Base-by-base conservation (phyloP, 2,329 filamentous ascomycete genomes). In the Aureobasidium sp. region DNA sequence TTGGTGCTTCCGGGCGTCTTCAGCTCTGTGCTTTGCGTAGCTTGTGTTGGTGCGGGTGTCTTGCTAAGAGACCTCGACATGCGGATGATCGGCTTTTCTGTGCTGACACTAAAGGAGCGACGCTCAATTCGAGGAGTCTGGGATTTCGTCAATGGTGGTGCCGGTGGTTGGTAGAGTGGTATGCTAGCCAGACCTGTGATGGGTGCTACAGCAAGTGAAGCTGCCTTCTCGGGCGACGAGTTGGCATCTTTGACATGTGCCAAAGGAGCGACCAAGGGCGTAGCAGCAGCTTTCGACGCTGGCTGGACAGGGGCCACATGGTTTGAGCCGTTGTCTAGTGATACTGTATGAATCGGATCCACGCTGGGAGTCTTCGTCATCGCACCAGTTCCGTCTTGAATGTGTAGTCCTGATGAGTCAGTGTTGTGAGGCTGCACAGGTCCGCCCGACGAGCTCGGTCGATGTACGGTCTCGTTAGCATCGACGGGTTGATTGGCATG, bases 1-100 rank as follows among this genome's bases (percentile, higher is more conserved):
- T 65, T 67, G 21, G 64, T 58, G 50, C 65, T 67, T 37, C 62
- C 19, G 42, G 66, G 42, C 8, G 51, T 61, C 21, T 35, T 38
- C 19, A 46, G 57, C 40, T 58, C 55, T n/a, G 35, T 49, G 6
- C 35, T 27, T 38, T 31, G 45, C 23, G 33, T 29, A 31, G 25
- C 25, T n/a, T 23, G 29, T n/a, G 33, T 31, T 25, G 47, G 46
- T 21, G 61, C 55, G 17, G 60, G 61, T 33, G 60, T 67, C 40
- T 53, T 57, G 38, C 59, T 53, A 35, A 54, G 45, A 57, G 43
- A 45, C 23, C 57, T 43, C 17, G 57, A 47, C 21, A 50, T 11
- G 2, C 25, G 19, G 10, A n/a, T 23, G 17, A 46, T 27, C 4
- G 54, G 31, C 8, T 23, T 23, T n/a, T 57, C 46, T 21, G 50